Percentiles rank a stretch among this genome's conserved stretches.
phyloP scores from a whole-genome alignment of 106 monocot species.

The Dendrobium catenatum region DNA sequence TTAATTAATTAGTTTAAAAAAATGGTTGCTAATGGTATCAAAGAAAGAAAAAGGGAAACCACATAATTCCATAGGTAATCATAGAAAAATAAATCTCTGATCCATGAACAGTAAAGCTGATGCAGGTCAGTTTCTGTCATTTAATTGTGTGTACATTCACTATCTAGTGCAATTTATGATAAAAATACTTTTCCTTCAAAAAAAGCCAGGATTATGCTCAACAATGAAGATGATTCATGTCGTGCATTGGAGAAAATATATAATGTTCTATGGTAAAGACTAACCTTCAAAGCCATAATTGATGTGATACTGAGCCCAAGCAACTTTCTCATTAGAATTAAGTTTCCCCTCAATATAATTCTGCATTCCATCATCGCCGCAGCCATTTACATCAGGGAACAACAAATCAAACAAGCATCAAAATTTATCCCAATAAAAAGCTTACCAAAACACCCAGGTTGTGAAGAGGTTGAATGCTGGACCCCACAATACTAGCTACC shows the following conservation, averaged over 20 bases:
- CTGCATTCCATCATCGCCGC: slow-evolving; percentile 15
- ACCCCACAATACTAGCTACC: slow-evolving; percentile 50
- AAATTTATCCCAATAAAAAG: background rate
- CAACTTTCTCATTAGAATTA: slow-evolving; percentile 33
- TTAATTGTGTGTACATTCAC: too few species aligned
- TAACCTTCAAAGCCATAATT: slow-evolving; percentile 47
- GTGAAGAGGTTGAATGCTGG: slow-evolving; percentile 60
- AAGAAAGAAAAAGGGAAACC: too few species aligned
- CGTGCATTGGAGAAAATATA: background rate
- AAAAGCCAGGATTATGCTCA: background rate
- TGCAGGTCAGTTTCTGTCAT: too few species aligned
- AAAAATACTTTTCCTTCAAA: background rate
- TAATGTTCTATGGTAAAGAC: background rate
- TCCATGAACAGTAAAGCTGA: too few species aligned
- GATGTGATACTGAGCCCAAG: slow-evolving; percentile 32
- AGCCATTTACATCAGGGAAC: background rate
- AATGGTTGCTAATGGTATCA: too few species aligned
- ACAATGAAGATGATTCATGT: background rate
- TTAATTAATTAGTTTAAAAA: too few species aligned
- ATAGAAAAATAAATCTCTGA: too few species aligned
- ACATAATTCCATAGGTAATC: too few species aligned
- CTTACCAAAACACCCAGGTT: slow-evolving; percentile 37
- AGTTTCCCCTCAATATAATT: slow-evolving; percentile 40
- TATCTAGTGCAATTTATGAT: too few species aligned
- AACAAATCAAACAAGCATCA: background rate